A percentile compares a stretch with the other conserved stretches of the same genome.
phyloP scores from a whole-genome alignment of 2,329 filamentous ascomycete genomes.

The Orbilia oligospora region DNA sequence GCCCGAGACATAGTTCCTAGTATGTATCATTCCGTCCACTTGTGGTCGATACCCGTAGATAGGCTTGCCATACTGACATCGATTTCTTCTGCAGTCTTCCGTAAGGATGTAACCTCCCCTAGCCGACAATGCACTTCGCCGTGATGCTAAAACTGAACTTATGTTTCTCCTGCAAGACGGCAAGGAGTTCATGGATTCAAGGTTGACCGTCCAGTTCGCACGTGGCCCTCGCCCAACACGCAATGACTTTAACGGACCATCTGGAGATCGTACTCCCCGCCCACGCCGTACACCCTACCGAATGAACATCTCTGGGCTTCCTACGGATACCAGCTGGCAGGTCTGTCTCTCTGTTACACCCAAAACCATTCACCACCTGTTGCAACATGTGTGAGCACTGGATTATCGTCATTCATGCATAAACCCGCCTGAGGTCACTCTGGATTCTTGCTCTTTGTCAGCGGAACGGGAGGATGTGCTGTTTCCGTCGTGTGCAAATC shows the following conservation, averaged over 20 bases:
- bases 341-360: constrained; percentile 74
- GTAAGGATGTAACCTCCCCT: constrained; percentile 70
- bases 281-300: constrained; percentile 94
- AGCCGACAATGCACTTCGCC: constrained; percentile 62
- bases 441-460: constrained; percentile 59
- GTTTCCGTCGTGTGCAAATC: constrained; percentile 27
- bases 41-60: constrained; percentile 40
- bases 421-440: constrained; percentile 34
- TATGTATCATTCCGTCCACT: constrained; percentile 70
- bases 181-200: constrained; percentile 97
- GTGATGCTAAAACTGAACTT: constrained; percentile 29
- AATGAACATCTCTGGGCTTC: constrained; percentile 98
- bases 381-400: constrained; percentile 57
- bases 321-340: constrained; percentile 99
- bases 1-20: constrained; percentile 98
- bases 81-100: constrained; percentile 71
- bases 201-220: constrained; percentile 97
- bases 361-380: constrained; percentile 44
- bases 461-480: constrained; percentile 38
- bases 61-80: constrained; percentile 45
- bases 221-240: constrained; percentile 80
- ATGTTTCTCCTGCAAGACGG: constrained; percentile 74
- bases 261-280: constrained; percentile 78
- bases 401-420: constrained; percentile 53
- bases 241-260: constrained; percentile 74